These are phyloP conservation scores for Aspergillus aculeatinus DNA, from an alignment of 2,329 filamentous ascomycete genomes.

Conservation along the genomic window DNA sequence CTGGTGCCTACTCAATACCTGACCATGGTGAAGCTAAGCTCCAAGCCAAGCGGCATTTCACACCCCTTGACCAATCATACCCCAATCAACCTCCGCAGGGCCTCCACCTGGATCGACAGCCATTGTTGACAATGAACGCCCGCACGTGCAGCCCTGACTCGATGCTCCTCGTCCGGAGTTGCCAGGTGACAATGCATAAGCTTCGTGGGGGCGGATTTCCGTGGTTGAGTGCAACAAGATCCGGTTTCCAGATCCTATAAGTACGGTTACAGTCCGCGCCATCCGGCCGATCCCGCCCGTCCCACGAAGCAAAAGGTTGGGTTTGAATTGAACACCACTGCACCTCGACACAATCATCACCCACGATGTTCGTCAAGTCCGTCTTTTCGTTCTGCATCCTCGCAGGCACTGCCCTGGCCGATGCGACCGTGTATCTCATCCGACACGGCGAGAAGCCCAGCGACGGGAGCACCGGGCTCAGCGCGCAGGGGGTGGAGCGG, in stretches of 20 bases:
- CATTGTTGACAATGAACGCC: neutral
- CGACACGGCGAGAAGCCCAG: conserved; percentile 64
- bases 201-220: neutral
- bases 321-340: too few relatives aligned
- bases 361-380: conserved; percentile 9
- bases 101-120: neutral
- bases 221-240: too few relatives aligned
- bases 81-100: neutral
- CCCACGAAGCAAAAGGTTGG: too few relatives aligned
- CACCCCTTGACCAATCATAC: neutral
- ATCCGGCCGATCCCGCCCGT: neutral
- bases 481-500: conserved; percentile 52
- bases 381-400: conserved; percentile 12
- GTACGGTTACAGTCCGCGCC: too few relatives aligned
- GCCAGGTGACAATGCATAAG: neutral
- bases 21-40: neutral
- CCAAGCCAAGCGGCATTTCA: neutral
- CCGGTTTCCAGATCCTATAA: neutral
- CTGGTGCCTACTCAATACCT: too few relatives aligned
- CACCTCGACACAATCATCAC: neutral
- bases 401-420: conserved; percentile 20
- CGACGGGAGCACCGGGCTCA: conserved; percentile 52
- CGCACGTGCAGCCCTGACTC: neutral
- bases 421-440: conserved; percentile 61
- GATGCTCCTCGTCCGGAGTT: neutral